Conservation (phyloP, 805 yeast species). For the Starmerella davenportii region DNA sequence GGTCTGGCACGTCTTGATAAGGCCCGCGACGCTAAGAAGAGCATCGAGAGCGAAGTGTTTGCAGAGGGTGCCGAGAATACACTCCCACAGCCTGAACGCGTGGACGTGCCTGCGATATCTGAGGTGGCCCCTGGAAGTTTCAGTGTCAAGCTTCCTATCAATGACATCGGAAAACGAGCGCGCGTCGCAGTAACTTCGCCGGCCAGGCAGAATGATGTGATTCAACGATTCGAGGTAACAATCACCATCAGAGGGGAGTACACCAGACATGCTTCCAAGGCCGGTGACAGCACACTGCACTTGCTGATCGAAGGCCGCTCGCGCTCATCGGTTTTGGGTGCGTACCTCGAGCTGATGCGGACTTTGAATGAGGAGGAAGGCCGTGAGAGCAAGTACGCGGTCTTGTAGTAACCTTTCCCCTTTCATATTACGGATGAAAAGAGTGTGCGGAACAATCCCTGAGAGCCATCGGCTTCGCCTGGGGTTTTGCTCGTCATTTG, state of each 20-base stretch:
- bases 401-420: too few species aligned
- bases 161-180: conserved; percentile 53
- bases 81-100: too few species aligned
- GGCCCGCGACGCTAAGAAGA: conserved; percentile 34
- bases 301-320: conserved; percentile 59
- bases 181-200: conserved; percentile 18
- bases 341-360: conserved; percentile 3
- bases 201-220: conserved; percentile 6
- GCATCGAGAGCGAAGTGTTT: conserved; percentile 26
- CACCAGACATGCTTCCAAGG: conserved; percentile 30
- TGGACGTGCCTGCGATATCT: too few species aligned
- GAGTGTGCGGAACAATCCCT: too few species aligned
- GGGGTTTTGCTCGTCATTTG: too few species aligned
- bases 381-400: conserved; percentile 6
- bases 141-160: conserved; percentile 56
- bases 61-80: not conserved
- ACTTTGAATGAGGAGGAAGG: not conserved
- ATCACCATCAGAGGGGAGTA: conserved; percentile 69
- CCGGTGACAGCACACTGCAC: conserved; percentile 37
- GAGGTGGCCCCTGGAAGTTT: conserved; percentile 18
- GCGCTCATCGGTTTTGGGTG: conserved; percentile 31
- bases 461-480: too few species aligned
- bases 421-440: too few species aligned
- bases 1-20: conserved; percentile 65
- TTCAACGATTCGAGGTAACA: conserved; percentile 31